phyloP scores from a whole-genome alignment of 2,329 filamentous ascomycete species.

The Leptographium radiaticola region DNA sequence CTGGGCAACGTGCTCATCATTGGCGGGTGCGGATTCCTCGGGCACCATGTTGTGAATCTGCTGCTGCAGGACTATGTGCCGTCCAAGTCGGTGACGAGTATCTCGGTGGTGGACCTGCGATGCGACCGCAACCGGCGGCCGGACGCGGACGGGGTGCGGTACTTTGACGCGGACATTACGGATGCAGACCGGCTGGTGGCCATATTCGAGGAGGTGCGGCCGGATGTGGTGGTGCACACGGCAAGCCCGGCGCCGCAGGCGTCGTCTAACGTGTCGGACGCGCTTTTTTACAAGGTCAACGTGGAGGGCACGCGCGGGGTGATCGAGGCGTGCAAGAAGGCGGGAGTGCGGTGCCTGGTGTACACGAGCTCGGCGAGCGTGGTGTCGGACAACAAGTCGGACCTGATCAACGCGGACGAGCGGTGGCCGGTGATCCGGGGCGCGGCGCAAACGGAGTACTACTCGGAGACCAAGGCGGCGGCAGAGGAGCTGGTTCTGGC shows the following conservation, averaged over 20 bases:
- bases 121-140: constrained; percentile 55
- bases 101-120: constrained; percentile 61
- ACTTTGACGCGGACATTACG: constrained; percentile 70
- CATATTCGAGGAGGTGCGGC: constrained; percentile 53
- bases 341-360: constrained; percentile 68
- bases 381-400: constrained; percentile 65
- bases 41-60: constrained; percentile 68
- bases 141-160: constrained; percentile 42
- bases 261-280: constrained; percentile 37
- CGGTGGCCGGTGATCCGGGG: constrained; percentile 64
- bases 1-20: constrained; percentile 66
- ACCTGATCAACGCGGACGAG: constrained; percentile 79
- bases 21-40: constrained; percentile 74
- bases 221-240: constrained; percentile 83
- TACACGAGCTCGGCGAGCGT: constrained; percentile 87
- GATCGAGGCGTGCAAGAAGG: constrained; percentile 56
- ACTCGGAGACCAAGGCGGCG: constrained; percentile 80
- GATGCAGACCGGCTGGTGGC: constrained; percentile 45
- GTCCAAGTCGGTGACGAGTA: constrained; percentile 25
- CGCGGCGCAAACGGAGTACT: constrained; percentile 61
- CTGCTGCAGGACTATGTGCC: constrained; percentile 46
- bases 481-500: constrained; percentile 72
- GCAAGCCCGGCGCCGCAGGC: constrained; percentile 56
- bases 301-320: constrained; percentile 73
- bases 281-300: constrained; percentile 69